Evolutionary conservation across 2,329 filamentous ascomycete genomes (phyloP), one percentile per base, ranked within the genome.

Genomic region (Coniochaeta sp.): DNA sequence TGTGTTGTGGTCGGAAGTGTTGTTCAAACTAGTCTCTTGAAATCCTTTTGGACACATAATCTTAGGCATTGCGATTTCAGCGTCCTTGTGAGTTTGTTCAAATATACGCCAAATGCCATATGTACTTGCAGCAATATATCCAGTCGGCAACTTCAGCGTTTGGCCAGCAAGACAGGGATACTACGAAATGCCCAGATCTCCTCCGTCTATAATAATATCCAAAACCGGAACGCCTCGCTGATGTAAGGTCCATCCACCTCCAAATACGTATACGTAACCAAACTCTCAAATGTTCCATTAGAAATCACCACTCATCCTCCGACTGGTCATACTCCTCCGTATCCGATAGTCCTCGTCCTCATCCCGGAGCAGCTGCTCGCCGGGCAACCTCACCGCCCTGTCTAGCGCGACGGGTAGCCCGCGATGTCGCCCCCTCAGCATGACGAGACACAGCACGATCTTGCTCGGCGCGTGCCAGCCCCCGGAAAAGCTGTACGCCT

Each of bases 361-460:
- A 8, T 74, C 74, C 4, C 63, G 63, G 34, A 74, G 68, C 58
- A 77, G 65, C 44, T 73, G 67, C 42, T 75, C 71, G 1, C 68
- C 66, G 0, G 71, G 72, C 8, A 82, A 68, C 40, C 74, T 69
- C 8, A 81, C 74, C 2, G 81, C 81, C n/a, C 78, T 75, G 66
- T 85, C 82, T 56, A 86, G 73, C 2, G 80, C 79, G 50, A 83
- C 80, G 0, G 82, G 82, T 40, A 85, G 68, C 0, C 81, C 81
- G 2, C 81, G 75, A 69, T 85, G 82, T 1, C 82, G 70, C 0
- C 81, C 82, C 2, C 81, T 70, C 16, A 86, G 68, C 77, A 83
- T 83, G 30, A 86, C 82, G 8, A 77, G 77, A 61, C 81, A 79
- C 52, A 87, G 68, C 19, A 85, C 78, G 28, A 87, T 64, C 70